Base-by-base conservation (phyloP, 805 yeast genomes). In the Hanseniaspora taiwanica region DNA sequence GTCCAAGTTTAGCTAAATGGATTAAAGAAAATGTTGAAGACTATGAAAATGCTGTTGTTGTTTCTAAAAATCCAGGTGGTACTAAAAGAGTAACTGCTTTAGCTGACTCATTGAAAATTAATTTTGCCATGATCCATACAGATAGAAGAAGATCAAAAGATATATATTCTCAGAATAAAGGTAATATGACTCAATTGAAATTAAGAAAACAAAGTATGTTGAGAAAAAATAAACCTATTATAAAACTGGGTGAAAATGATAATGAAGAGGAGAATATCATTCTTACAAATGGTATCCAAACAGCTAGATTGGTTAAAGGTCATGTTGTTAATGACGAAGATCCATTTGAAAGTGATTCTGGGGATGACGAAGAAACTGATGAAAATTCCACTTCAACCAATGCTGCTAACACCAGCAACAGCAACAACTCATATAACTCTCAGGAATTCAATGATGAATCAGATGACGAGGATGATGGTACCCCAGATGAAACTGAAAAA, bases 1-100 rank as follows among this genome's bases (percentile, higher is more conserved):
- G 94, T 2, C 98, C 98, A 37, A 83, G 95, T 32, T 71, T 91
- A 50, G 96, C 96, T 21, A 74, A 83, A 51, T 91, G 98, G 98
- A 89, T 91, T 52, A 77, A 81, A 51, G 91, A 81, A 59, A 81
- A 91, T 53, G 80, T 91, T 37, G 77, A 78, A 27, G 85, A 89
- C 55, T 85, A 83, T 68, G 69, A 75, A 51, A 78, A 79, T 45
- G 40, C 43, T 20, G 98, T 93, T 20, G 94, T 91, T 40, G 98
- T 91, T 10, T 86, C 96, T n/a, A 91, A 91, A 59, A 91, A 91
- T 63, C 97, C 99, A 17, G 99, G 98, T 47, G 98, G 98, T 42
- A 87, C 99, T 17, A 91, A 91, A 60, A 74, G 98, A 49, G 99
- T 91, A 40, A 91, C 99, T 16, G 87, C 96, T 1, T 69, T 91